Conservation (phyloP, 495 filamentous ascomycete genomes). For the Penicillium argentinense region DNA sequence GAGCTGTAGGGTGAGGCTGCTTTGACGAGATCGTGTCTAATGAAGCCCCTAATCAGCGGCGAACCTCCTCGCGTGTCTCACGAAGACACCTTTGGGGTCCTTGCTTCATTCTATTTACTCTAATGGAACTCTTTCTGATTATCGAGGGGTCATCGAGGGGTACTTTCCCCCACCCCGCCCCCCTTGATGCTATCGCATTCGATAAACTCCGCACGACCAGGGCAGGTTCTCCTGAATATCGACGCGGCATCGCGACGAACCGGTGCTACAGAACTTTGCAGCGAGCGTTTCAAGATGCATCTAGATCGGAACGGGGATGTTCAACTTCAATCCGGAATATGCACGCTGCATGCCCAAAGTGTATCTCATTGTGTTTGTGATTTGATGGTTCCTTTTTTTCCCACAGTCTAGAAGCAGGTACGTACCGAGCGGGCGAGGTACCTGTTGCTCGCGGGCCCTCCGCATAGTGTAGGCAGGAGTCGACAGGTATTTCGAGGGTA, state of each 20-base stretch:
- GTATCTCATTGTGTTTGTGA: background rate
- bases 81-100: conserved; percentile 26
- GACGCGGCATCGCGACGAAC: conserved; percentile 11
- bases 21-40: background rate
- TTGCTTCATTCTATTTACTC: conserved; percentile 42
- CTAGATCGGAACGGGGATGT: conserved; percentile 6
- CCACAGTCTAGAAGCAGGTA: conserved; percentile 2
- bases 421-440: too few species aligned
- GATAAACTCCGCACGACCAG: conserved; percentile 4
- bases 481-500: too few species aligned
- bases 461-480: background rate
- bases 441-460: too few species aligned
- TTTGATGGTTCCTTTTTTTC: background rate
- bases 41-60: background rate
- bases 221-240: conserved; percentile 28
- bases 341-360: conserved; percentile 16
- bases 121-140: conserved; percentile 10
- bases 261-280: conserved; percentile 4
- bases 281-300: conserved; percentile 22
- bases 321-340: conserved; percentile 15
- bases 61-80: conserved; percentile 33
- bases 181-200: conserved; percentile 28
- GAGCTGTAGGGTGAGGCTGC: background rate
- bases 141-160: conserved; percentile 10
- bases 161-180: conserved; percentile 17